Evolutionary conservation across 305 asterid species (phyloP), one percentile per base, ranked within the genome.

Genomic region (Salvia sclarea): DNA sequence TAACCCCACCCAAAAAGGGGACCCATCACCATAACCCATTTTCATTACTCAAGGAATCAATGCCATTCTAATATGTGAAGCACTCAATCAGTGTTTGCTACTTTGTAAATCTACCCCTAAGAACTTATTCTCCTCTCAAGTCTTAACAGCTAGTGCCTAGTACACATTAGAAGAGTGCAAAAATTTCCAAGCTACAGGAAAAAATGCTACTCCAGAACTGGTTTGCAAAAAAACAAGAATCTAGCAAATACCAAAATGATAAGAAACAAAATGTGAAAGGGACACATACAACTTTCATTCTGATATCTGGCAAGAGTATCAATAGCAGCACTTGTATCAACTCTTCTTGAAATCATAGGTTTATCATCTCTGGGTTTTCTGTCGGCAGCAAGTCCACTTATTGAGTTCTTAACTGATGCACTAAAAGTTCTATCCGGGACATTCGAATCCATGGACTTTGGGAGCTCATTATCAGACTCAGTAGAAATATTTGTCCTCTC

Each of bases 281-380:
- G 40, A 61, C 71, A 80, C 85, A 53, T 77, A 87, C 90, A 81
- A 70, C 66, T 77, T 82, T 84, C 98, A 55, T 49, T 76, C 56
- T 74, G 84, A 72, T 63, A 78, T 80, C 85, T 79, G 70, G 82
- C 66, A 67, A 77, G 73, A 52, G 80, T 41, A 43, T 85, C 90
- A 37, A 71, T 66, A 33, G 71, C 66, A 66, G 86, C 73, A 73
- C 64, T 64, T 24, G 72, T 73, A 61, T 81, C 87, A 58, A 74
- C 69, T 79, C 82, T 83, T 77, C 86, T 76, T 64, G 89, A 78
- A 67, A 74, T 71, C 75, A 83, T 49, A 69, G 59, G 75, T 60
- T 73, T 78, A 50, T 84, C 94, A 61, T 81, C 87, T 77, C 74
- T 76, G 50, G 55, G 40, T 69, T 72, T 84, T 78, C 85, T 86